phyloP scores from a whole-genome alignment of 2,329 filamentous ascomycete species.

The Chaetomiaceae sp. region DNA sequence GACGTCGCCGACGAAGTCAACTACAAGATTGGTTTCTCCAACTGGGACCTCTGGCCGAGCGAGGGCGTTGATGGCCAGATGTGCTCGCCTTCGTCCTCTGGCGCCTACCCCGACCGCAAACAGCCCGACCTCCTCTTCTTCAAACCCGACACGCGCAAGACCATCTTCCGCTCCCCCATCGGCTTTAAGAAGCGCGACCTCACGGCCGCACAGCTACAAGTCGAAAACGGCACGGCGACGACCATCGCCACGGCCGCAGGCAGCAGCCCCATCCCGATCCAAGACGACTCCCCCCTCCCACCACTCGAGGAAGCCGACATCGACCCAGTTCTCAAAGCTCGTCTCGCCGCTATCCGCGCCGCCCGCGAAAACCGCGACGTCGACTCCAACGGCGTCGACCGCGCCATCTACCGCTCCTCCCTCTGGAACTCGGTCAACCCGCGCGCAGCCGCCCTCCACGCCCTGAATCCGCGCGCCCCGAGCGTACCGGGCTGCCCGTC shows the following conservation, averaged over 20 bases:
- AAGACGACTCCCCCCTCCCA: neutral
- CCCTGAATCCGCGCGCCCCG: neutral
- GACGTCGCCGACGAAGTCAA: slow-evolving; percentile 4
- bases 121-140: slow-evolving; percentile 2
- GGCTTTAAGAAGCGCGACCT: neutral
- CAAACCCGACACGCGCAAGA: slow-evolving; percentile 7
- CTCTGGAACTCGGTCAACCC: slow-evolving; percentile 2
- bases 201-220: neutral
- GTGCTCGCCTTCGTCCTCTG: neutral
- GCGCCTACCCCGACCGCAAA: neutral
- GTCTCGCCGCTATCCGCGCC: neutral
- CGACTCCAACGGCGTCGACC: neutral
- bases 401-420: slow-evolving; percentile 2
- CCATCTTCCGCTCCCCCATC: slow-evolving; percentile 2
- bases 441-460: neutral
- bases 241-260: neutral
- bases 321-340: slow-evolving; percentile 1
- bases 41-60: slow-evolving; percentile 3
- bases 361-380: neutral
- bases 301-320: neutral
- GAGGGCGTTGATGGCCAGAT: slow-evolving; percentile 2
- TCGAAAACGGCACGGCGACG: neutral
- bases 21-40: slow-evolving; percentile 4
- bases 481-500: neutral
- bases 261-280: neutral